These are phyloP conservation scores for Periconia sp. DNA, from an alignment of 2,329 filamentous ascomycete genomes.

Conservation along the genomic window DNA sequence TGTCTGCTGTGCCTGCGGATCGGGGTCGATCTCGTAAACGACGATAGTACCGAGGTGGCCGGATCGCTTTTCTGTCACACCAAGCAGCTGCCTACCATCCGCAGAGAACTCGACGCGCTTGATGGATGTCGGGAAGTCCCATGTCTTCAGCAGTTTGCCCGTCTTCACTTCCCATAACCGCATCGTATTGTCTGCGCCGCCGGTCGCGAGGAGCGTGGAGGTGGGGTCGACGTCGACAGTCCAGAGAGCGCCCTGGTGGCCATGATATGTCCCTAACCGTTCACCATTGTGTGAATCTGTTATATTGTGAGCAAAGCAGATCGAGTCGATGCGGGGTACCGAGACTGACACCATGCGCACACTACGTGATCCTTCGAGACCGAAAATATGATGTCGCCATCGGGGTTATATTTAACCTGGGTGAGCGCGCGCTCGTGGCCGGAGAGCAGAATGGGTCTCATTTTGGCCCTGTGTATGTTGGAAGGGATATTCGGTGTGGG, in stretches of 20 bases:
- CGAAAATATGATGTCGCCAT: constrained; percentile 97
- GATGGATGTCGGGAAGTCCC: constrained; percentile 96
- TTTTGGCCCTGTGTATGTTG: constrained; percentile 48
- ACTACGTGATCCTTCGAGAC: constrained; percentile 95
- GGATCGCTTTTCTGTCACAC: constrained; percentile 98
- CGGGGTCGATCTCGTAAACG: constrained; percentile 86
- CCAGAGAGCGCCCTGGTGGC: constrained; percentile 98
- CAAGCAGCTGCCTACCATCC: constrained; percentile 87
- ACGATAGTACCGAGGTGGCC: constrained; percentile 94
- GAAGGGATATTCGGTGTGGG: constrained; percentile 11
- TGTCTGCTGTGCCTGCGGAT: constrained; percentile 81
- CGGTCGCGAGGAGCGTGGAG: constrained; percentile 88
- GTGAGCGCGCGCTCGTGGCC: constrained; percentile 97
- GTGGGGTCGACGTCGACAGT: constrained; percentile 96
- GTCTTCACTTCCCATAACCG: constrained; percentile 95
- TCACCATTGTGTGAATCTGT: constrained; percentile 89
- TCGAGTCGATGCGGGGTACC: constrained; percentile 1
- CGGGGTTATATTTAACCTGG: constrained; percentile 83
- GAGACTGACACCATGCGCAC: constrained; percentile 78
- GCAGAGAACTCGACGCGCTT: constrained; percentile 98
- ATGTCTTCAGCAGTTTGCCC: constrained; percentile 91
- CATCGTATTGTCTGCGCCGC: constrained; percentile 98
- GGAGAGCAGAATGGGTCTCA: constrained; percentile 95
- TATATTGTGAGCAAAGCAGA: constrained; percentile 25
- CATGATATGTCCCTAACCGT: constrained; percentile 90